These are phyloP conservation scores for Beauveria varroae DNA, from an alignment of 2,329 filamentous ascomycete species.

Conservation along the genomic window DNA sequence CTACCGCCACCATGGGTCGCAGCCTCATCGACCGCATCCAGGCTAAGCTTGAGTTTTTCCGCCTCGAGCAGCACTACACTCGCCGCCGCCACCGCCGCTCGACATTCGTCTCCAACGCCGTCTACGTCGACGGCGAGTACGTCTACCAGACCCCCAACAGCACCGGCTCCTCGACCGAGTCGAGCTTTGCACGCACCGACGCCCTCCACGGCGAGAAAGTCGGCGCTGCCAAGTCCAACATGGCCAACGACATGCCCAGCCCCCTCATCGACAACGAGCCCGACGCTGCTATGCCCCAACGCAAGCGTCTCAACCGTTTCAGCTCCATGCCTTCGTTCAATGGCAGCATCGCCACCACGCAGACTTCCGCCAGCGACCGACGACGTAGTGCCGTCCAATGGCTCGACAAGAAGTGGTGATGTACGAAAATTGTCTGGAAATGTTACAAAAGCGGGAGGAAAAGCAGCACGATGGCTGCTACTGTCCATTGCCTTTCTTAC, in stretches of 20 bases:
- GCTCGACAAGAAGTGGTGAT: slow-evolving; percentile 9
- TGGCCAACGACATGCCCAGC: slow-evolving; percentile 20
- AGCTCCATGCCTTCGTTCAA: slow-evolving; percentile 50
- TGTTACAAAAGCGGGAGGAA: not conserved
- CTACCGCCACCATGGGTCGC: slow-evolving; percentile 32
- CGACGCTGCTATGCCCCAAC: slow-evolving; percentile 24
- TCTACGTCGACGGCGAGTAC: slow-evolving; percentile 95
- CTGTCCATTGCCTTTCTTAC: not conserved
- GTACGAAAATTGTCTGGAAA: not conserved
- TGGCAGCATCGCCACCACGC: slow-evolving; percentile 12
- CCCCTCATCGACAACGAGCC: slow-evolving; percentile 12
- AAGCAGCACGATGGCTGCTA: not conserved
- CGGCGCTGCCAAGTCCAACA: slow-evolving; percentile 19
- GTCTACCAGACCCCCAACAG: slow-evolving; percentile 62
- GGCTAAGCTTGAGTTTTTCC: slow-evolving; percentile 79
- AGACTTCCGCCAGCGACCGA: slow-evolving; percentile 5
- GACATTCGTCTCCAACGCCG: slow-evolving; percentile 79
- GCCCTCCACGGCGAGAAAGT: slow-evolving; percentile 30
- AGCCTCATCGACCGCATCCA: slow-evolving; percentile 53
- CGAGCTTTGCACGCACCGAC: slow-evolving; percentile 27
- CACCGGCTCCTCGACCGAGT: slow-evolving; percentile 48
- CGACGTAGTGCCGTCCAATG: slow-evolving; percentile 8
- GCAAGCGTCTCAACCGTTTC: slow-evolving; percentile 47
- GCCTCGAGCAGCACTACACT: slow-evolving; percentile 91
- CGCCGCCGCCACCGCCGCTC: slow-evolving; percentile 78